Evolutionary conservation across 805 yeast species (phyloP).

Genomic region (Myxozyma mucilagina): DNA sequence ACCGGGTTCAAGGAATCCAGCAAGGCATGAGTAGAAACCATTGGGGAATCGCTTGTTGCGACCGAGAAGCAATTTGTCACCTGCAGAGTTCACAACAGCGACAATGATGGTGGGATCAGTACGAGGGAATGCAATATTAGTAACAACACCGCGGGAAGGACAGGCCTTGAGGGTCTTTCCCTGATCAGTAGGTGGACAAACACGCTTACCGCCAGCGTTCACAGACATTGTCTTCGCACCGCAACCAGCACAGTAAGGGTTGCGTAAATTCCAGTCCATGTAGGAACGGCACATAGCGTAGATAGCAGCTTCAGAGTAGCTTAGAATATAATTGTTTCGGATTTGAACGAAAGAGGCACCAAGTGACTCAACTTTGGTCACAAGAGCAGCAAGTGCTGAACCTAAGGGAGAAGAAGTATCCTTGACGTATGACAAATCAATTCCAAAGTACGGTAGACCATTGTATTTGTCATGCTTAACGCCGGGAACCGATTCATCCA

Average conservation of each 20-base stretch:
- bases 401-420: slow-evolving; percentile 7
- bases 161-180: slow-evolving; percentile 37
- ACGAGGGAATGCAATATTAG: slow-evolving; percentile 86
- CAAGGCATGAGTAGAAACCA: slow-evolving; percentile 69
- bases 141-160: slow-evolving; percentile 49
- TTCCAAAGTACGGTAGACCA: slow-evolving; percentile 47
- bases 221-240: slow-evolving; percentile 51
- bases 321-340: slow-evolving; percentile 17
- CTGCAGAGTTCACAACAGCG: slow-evolving; percentile 65
- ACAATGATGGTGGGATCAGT: slow-evolving; percentile 88
- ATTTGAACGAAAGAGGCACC: slow-evolving; percentile 19
- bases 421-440: slow-evolving; percentile 37
- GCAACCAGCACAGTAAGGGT: slow-evolving; percentile 78
- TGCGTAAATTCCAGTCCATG: slow-evolving; percentile 67
- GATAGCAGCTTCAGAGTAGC: slow-evolving; percentile 57
- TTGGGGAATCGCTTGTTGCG: slow-evolving; percentile 61
- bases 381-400: slow-evolving; percentile 3
- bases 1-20: slow-evolving; percentile 95
- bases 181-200: slow-evolving; percentile 41
- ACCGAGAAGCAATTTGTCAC: slow-evolving; percentile 67
- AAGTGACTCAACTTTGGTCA: slow-evolving; percentile 15
- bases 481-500: slow-evolving; percentile 42
- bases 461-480: slow-evolving; percentile 33
- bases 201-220: slow-evolving; percentile 46
- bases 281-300: slow-evolving; percentile 82